Conservation (phyloP, 2,329 filamentous ascomycete species). For the Cercospora nicotianae region DNA sequence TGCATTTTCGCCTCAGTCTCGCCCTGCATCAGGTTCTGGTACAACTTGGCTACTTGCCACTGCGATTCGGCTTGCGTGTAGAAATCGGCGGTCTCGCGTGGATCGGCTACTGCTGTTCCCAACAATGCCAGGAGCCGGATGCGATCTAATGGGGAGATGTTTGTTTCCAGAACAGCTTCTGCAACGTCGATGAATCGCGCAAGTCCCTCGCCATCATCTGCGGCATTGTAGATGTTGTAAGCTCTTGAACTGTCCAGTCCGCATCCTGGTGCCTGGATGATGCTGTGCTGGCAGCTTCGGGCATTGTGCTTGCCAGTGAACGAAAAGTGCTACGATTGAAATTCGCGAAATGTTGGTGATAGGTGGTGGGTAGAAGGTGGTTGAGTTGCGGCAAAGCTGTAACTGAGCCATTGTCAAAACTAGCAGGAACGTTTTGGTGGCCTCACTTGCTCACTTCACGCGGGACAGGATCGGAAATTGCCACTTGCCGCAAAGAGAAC, state of each 20-base stretch:
- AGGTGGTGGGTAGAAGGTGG: neutral
- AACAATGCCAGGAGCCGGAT: neutral
- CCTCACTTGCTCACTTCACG: neutral
- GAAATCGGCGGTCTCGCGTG: neutral
- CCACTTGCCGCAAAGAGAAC: neutral
- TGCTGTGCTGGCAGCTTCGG: neutral
- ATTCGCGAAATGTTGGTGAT: neutral
- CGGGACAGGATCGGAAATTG: neutral
- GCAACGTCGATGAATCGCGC: neutral
- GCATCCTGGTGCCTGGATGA: neutral
- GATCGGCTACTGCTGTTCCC: neutral
- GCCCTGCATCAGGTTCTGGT: neutral
- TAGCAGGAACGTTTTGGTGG: neutral
- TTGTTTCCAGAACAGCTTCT: neutral
- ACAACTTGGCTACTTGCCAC: neutral
- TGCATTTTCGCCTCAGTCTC: neutral
- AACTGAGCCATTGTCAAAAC: neutral
- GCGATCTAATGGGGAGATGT: neutral
- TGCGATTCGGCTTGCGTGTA: neutral
- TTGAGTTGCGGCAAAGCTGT: neutral
- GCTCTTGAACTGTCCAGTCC: neutral
- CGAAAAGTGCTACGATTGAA: neutral
- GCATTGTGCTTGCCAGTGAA: neutral
- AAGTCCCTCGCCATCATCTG: neutral
- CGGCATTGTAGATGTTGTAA: neutral